Base-by-base conservation (phyloP, 192 early-diverging fungal species). In the Podila horticola region DNA sequence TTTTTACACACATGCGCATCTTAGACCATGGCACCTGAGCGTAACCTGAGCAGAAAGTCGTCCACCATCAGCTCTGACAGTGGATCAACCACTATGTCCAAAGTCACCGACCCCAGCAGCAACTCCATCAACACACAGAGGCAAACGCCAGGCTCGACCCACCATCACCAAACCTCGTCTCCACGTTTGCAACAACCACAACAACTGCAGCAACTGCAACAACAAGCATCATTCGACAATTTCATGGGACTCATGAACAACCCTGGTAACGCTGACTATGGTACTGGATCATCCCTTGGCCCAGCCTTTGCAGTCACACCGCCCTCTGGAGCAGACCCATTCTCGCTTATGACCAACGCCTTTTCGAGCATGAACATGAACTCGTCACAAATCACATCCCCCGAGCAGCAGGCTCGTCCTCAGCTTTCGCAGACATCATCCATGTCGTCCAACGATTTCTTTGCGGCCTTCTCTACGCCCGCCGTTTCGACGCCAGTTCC, bases 21-120 rank as follows among this genome's bases (percentile, higher is more conserved):
- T 50, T 58, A 52, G 12, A 31, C 67, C n/a, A 57, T 30, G 24
- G 38, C 68, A 45, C 76, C 69, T 28, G 76, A 71, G 38, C 68
- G 70, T 20, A 69, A 69, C 6, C 31, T 79, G 15, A 79, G 76
- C 55, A 79, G 76, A 64, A 79, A 79, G 41, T 79, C 76, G 9
- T 79, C 76, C 5, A 68, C 76, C 7, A 55, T 79, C 29, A 79
- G 76, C 66, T 79, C 76, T 5, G 76, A 79, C 66, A 79, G 76
- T 51, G 76, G 76, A 67, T 79, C 76, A 58, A 79, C 75, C 6
- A 71, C 70, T 30, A 31, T 79, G 22, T 72, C 76, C 19, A 79
- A 72, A 38, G 71, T 69, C 19, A 79, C 76, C 26, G 71, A 72
- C 29, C 76, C 36, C 22, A 67, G 65, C 6, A 79, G 76, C 24